Percentiles rank a stretch among this genome's conserved stretches.
Conservation (phyloP, 2,329 filamentous ascomycete species). For the Ascochyta viciae-villosae region DNA sequence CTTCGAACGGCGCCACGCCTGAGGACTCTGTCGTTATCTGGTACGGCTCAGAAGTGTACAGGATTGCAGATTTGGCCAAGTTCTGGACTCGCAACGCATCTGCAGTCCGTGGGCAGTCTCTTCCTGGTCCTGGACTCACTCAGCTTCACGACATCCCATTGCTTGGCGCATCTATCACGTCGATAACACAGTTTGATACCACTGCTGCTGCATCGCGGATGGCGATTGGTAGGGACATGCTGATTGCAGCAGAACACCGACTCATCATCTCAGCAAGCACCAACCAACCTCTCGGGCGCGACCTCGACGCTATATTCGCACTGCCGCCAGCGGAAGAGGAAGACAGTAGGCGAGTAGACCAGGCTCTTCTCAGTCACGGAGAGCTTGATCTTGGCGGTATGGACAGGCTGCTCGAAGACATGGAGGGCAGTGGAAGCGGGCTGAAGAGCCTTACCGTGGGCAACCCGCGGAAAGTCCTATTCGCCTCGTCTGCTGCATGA, state of each 20-base stretch:
- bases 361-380: conserved; percentile 52
- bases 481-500: conserved; percentile 42
- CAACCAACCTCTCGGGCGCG: conserved; percentile 38
- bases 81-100: conserved; percentile 54
- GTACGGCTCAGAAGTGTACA: conserved; percentile 54
- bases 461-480: conserved; percentile 45
- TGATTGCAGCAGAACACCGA: conserved; percentile 55
- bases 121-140: conserved; percentile 51
- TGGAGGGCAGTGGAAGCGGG: conserved; percentile 33
- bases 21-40: conserved; percentile 58
- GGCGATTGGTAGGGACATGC: conserved; percentile 53
- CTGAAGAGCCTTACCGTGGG: conserved; percentile 37
- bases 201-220: conserved; percentile 50
- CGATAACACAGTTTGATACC: conserved; percentile 53
- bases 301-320: conserved; percentile 39
- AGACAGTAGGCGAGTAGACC: conserved; percentile 45
- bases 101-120: conserved; percentile 43
- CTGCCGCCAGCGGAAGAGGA: conserved; percentile 41
- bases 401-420: conserved; percentile 53
- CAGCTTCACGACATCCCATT: conserved; percentile 52
- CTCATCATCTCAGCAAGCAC: conserved; percentile 52
- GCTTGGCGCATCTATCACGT: conserved; percentile 52
- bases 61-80: conserved; percentile 53
- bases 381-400: conserved; percentile 58
- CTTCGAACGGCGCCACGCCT: conserved; percentile 35